Base-by-base conservation (phyloP, 345 rosid genomes). In the Streptanthus diversifolius region DNA sequence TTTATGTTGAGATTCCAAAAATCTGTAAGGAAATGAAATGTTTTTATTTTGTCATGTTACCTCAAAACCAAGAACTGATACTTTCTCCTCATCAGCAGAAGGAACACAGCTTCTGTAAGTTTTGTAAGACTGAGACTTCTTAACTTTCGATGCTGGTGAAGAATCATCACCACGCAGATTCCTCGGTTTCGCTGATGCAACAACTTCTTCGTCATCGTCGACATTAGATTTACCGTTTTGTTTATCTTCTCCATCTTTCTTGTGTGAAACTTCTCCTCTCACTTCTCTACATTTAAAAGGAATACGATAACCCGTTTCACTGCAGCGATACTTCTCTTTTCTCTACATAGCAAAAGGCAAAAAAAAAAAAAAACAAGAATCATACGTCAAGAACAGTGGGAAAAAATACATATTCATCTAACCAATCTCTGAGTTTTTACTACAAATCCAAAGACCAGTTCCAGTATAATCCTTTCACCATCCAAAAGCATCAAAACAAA, bases 251-350 rank as follows among this genome's bases (percentile, higher is more conserved):
- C 45, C 68, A 56, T 64, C 77, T 57, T 43, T 80, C 56, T 43
- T 73, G 10, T 72, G 61, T 9, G 69, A 25, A 61, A 15, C 57
- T 56, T 65, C 80, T 67, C 43, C 80, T 72, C 47, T 74, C 33
- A 66, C 71, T 75, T 84, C 88, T 69, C 83, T 78, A 73, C 97
- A 93, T 81, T 83, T 88, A 27, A 93, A 78, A 51, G 95, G 93
- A 80, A 93, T 89, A 0, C 95, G 95, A 78, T 93, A 91, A 18
- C 97, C 93, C 0, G 97, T 93, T 86, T 91, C 98, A 75, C 98
- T 91, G 68, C 98, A 93, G 13, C 91, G 91, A 78, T 84, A 91
- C 66, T 85, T 87, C 18, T 77, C 82, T 71, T 85, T 85, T 65
- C 79, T 87, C 95, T 91, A 77, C 78, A 69, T 19, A 24, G 25